Conservation (phyloP, 2,329 filamentous ascomycete species). For the Incumbomyces lentus region DNA sequence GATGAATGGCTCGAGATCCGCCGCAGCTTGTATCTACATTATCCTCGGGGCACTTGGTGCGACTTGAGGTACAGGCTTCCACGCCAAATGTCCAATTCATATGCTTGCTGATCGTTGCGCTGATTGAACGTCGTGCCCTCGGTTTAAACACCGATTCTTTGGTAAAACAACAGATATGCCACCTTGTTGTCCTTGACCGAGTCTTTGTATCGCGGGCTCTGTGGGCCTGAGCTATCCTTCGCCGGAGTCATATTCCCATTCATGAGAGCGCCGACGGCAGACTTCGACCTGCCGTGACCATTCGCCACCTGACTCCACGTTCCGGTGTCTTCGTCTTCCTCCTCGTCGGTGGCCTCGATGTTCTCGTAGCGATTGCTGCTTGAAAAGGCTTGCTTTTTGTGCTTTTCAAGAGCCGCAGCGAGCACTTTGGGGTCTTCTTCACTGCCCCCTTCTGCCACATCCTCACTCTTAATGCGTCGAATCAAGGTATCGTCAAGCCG, state of each 20-base stretch:
- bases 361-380: conserved; percentile 64
- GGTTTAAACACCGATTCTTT: conserved; percentile 38
- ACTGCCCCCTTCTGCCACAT: conserved; percentile 75
- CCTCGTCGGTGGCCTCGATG: conserved; percentile 53
- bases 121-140: too few species aligned
- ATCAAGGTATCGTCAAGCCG: conserved; percentile 90
- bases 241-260: conserved; percentile 53
- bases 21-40: conserved; percentile 1
- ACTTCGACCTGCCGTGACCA: conserved; percentile 58
- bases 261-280: conserved; percentile 42
- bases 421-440: conserved; percentile 68
- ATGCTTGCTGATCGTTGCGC: too few species aligned
- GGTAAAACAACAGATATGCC: conserved; percentile 92
- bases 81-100: too few species aligned
- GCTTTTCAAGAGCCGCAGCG: conserved; percentile 54
- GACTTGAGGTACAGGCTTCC: too few species aligned
- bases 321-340: conserved; percentile 50
- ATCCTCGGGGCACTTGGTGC: too few species aligned
- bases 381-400: conserved; percentile 45
- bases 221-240: conserved; percentile 45
- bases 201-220: conserved; percentile 45
- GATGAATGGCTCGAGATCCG: background rate
- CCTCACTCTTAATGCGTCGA: conserved; percentile 70
- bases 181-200: conserved; percentile 85
- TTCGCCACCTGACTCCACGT: conserved; percentile 74